Percentiles rank a stretch among this genome's conserved stretches.
Conservation (phyloP, 495 filamentous ascomycete genomes). For the Immersiella caudata region DNA sequence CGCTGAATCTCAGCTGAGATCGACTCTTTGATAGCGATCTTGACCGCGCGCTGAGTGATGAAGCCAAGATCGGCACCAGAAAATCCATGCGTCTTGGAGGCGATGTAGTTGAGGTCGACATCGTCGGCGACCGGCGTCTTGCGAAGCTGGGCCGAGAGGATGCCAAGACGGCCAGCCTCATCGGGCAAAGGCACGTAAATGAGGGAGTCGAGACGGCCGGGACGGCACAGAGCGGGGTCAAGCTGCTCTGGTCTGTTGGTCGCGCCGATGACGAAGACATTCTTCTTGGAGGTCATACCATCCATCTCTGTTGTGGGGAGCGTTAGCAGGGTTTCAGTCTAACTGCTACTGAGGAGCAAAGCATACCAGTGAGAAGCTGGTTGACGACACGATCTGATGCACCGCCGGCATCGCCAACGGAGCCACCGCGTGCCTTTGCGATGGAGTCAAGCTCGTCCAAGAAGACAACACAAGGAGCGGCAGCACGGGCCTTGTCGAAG, state of each 20-base stretch:
- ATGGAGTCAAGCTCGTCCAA: constrained; percentile 98
- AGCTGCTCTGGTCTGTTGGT: constrained; percentile 99
- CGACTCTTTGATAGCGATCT: constrained; percentile 98
- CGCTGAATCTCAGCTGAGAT: constrained; percentile 88
- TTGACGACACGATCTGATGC: constrained; percentile 99
- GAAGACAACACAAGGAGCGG: constrained; percentile 98
- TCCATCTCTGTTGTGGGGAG: constrained; percentile 78
- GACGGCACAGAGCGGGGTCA: constrained; percentile 95
- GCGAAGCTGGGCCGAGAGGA: constrained; percentile 94
- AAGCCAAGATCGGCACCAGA: constrained; percentile 99
- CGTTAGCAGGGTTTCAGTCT: constrained; percentile 39
- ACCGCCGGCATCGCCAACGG: constrained; percentile 94
- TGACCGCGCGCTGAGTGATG: constrained; percentile 97
- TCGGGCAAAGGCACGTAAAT: constrained; percentile 98
- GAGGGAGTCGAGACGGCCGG: constrained; percentile 95
- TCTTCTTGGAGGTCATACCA: constrained; percentile 99
- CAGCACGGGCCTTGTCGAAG: constrained; percentile 98
- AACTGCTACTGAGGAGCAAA: not conserved
- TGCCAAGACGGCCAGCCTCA: constrained; percentile 80
- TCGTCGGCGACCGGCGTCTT: constrained; percentile 93
- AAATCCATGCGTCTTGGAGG: constrained; percentile 97
- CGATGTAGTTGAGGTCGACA: constrained; percentile 88
- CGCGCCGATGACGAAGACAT: constrained; percentile 98
- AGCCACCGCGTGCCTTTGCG: constrained; percentile 98
- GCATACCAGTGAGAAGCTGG: constrained; percentile 94